Conservation (phyloP, 2,329 filamentous ascomycete genomes). For the Fusarium sp. region DNA sequence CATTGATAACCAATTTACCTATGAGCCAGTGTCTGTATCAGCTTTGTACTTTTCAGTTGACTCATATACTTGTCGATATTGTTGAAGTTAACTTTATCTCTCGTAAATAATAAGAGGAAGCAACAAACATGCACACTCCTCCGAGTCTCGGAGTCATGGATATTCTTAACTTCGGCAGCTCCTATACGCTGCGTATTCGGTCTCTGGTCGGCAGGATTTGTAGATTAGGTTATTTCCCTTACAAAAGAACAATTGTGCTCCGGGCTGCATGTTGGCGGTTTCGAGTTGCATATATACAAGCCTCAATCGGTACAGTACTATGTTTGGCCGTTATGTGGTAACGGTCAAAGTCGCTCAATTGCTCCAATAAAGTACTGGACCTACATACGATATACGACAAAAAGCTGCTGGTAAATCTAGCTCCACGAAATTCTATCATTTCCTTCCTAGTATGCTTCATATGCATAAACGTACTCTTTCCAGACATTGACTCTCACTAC, state of each 20-base stretch:
- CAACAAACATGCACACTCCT: slow-evolving; percentile 12
- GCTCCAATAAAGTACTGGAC: not conserved
- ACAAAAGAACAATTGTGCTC: not conserved
- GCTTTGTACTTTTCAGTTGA: not conserved
- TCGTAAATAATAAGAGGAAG: not conserved
- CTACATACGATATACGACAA: no score
- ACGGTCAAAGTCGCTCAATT: not conserved
- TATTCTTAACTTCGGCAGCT: not conserved
- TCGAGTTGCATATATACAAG: not conserved
- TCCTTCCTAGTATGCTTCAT: not conserved
- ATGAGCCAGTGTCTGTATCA: not conserved
- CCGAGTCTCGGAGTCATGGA: slow-evolving; percentile 5
- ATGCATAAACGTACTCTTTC: not conserved
- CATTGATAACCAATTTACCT: not conserved
- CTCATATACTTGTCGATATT: not conserved
- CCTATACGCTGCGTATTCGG: not conserved
- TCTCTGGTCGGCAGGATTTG: slow-evolving; percentile 5
- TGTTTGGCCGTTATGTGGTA: slow-evolving; percentile 1
- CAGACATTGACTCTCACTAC: no score
- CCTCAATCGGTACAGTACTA: not conserved
- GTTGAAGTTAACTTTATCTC: not conserved
- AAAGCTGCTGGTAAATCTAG: rapidly evolving
- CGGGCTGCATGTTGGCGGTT: slow-evolving; percentile 4
- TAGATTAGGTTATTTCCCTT: not conserved
- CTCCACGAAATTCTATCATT: not conserved